Evolutionary conservation across 2,329 filamentous ascomycete species (phyloP), one percentile per base, ranked within the genome.

Genomic region (Epichloe coenophiala): DNA sequence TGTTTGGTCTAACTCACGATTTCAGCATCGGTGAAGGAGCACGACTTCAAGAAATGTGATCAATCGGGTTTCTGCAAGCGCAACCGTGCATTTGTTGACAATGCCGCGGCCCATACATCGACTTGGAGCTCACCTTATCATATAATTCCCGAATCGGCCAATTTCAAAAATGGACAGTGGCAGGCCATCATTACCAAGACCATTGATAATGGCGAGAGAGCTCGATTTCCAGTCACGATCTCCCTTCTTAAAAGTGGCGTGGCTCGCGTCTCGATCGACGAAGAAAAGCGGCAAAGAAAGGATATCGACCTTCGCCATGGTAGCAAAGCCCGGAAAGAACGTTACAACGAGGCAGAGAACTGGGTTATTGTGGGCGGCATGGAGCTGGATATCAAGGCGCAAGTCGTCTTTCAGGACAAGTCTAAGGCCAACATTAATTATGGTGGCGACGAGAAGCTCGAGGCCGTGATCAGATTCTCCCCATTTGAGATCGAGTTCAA

Each of bases 11-110:
- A 5, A 41, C 39, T 17, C 9, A 36, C 9, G 15, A 6, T 15
- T 15, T 5, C 35, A 95, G 89, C 79, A 57, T 76, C 80, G 60
- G 93, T 98, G 48, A 98, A 98, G 71, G 86, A 95, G 64, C 83
- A 95, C 61, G 90, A 95, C 67, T 98, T 97, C 77, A 98, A 97
- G 65, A 95, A 86, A 60, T 98, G 93, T 72, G 73, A 86, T 58
- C 91, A 98, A 65, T 93, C 91, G 4, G 93, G 93, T 61, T 98
- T 98, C 73, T 98, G 93, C 71, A 93, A 89, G 65, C 86, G 93
- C 57, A 97, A 97, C 70, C 83, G 93, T 65, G 86, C 80, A 39
- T 90, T 86, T 64, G 93, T 93, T 64, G 90, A 97, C 68, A 73
- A 78, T 56, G 88, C 83, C 55, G 69, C 78, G 44, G 71, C 79